Conservation (phyloP, 768 basidiomycete genomes). For the Mycena rosella region DNA sequence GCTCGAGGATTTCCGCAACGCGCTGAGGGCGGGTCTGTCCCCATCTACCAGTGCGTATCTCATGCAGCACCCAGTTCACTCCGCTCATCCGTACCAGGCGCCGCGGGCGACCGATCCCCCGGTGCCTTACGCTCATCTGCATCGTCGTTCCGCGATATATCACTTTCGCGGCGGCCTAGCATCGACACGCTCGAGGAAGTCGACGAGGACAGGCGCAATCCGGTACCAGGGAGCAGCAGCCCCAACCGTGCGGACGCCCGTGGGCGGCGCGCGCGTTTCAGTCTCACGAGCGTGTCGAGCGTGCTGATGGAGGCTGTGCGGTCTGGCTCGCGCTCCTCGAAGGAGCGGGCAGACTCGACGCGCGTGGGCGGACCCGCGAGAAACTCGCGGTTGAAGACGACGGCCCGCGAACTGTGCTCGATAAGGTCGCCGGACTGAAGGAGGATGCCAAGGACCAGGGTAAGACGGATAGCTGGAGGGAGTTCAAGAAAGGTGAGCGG, state of each 20-base stretch:
- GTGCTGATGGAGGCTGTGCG: constrained; percentile 63
- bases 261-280: constrained; percentile 62
- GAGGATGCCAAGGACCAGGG: constrained; percentile 54
- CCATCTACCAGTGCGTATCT: constrained; percentile 28
- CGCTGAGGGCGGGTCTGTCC: constrained; percentile 47
- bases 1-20: constrained; percentile 55
- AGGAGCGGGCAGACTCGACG: constrained; percentile 41
- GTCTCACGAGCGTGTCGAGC: constrained; percentile 64
- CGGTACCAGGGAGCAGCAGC: constrained; percentile 28
- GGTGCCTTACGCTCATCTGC: constrained; percentile 29
- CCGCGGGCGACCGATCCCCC: constrained; percentile 25
- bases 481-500: constrained; percentile 84
- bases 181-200: constrained; percentile 57
- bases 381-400: constrained; percentile 36
- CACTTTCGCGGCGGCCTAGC: constrained; percentile 56
- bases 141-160: constrained; percentile 41
- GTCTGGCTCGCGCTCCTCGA: constrained; percentile 53
- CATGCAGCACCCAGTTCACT: neutral
- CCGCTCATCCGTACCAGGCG: constrained; percentile 12
- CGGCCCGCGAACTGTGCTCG: constrained; percentile 48
- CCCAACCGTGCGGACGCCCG: constrained; percentile 40
- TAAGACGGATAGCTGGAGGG: constrained; percentile 76
- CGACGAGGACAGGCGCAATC: constrained; percentile 32
- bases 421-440: constrained; percentile 55
- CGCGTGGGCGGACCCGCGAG: constrained; percentile 52